Conservation (phyloP, 148 eudicot genomes). For the Arctostaphylos glauca region DNA sequence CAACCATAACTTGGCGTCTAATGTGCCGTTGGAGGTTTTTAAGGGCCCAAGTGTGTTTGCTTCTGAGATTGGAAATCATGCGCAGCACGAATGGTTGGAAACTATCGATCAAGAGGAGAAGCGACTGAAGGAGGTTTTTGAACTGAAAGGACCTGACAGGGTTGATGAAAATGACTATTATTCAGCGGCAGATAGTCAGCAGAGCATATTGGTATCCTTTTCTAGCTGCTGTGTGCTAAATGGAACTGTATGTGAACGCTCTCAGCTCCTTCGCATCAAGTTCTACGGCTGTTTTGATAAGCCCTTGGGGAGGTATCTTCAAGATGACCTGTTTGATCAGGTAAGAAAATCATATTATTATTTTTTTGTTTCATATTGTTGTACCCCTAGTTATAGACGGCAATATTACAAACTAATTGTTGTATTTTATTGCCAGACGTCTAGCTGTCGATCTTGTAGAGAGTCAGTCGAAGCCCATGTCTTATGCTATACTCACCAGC, state of each 20-base stretch:
- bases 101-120: constrained; percentile 29
- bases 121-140: constrained; percentile 25
- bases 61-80: constrained; percentile 23
- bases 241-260: constrained; percentile 91
- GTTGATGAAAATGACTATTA: constrained; percentile 41
- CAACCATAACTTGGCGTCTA: constrained; percentile 30
- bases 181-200: constrained; percentile 60
- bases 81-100: constrained; percentile 27
- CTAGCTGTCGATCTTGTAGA: constrained; percentile 71
- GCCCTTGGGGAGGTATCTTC: constrained; percentile 87
- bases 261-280: constrained; percentile 80
- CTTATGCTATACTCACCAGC: constrained; percentile 82
- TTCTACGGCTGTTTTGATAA: constrained; percentile 93
- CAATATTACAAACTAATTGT: constrained; percentile 3
- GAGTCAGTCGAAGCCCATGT: constrained; percentile 93
- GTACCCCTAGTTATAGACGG: neutral
- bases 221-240: constrained; percentile 82
- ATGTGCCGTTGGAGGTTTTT: constrained; percentile 19
- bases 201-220: constrained; percentile 88
- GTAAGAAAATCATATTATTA: constrained; percentile 39
- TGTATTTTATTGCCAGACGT: constrained; percentile 45
- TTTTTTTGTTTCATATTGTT: constrained; percentile 2
- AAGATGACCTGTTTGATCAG: constrained; percentile 85
- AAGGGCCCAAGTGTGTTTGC: constrained; percentile 17
- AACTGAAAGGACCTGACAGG: constrained; percentile 18